phyloP scores from a whole-genome alignment of 1,284 basidiomycete species.

The Anthracocystis panici-leucophaei region DNA sequence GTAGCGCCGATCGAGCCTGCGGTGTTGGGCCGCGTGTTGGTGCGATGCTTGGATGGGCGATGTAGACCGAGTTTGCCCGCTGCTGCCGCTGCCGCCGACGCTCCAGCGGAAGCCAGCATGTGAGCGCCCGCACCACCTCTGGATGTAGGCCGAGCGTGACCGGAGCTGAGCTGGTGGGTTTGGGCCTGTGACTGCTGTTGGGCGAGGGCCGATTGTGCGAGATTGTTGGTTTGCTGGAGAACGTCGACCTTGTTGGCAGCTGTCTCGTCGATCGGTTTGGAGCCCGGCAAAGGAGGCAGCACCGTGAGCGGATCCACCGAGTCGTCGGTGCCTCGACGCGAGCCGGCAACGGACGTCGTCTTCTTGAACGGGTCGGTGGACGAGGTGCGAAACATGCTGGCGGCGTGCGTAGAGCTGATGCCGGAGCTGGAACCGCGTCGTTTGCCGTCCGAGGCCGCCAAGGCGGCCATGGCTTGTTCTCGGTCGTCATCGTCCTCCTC shows the following conservation, averaged over 20 bases:
- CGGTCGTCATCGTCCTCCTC: slow-evolving; percentile 56
- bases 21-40: slow-evolving; percentile 53
- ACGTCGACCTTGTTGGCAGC: slow-evolving; percentile 37
- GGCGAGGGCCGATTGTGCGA: slow-evolving; percentile 33
- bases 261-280: slow-evolving; percentile 33
- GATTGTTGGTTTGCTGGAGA: slow-evolving; percentile 45
- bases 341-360: slow-evolving; percentile 30
- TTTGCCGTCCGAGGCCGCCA: slow-evolving; percentile 26
- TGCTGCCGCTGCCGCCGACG: slow-evolving; percentile 58
- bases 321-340: slow-evolving; percentile 50
- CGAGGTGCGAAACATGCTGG: slow-evolving; percentile 44
- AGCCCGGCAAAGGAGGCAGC: slow-evolving; percentile 21
- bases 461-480: slow-evolving; percentile 15
- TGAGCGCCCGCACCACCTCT: slow-evolving; percentile 42
- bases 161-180: slow-evolving; percentile 18
- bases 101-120: slow-evolving; percentile 53
- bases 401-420: slow-evolving; percentile 32
- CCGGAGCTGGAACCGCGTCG: slow-evolving; percentile 40
- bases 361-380: slow-evolving; percentile 42
- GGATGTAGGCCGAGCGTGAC: slow-evolving; percentile 30
- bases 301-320: slow-evolving; percentile 44
- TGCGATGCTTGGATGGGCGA: slow-evolving; percentile 49
- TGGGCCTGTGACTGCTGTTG: slow-evolving; percentile 28
- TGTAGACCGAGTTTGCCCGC: slow-evolving; percentile 61
- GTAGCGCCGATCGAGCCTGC: slow-evolving; percentile 55